phyloP scores from a whole-genome alignment of 176 grass and related monocot species.

The Puccinellia tenuiflora region DNA sequence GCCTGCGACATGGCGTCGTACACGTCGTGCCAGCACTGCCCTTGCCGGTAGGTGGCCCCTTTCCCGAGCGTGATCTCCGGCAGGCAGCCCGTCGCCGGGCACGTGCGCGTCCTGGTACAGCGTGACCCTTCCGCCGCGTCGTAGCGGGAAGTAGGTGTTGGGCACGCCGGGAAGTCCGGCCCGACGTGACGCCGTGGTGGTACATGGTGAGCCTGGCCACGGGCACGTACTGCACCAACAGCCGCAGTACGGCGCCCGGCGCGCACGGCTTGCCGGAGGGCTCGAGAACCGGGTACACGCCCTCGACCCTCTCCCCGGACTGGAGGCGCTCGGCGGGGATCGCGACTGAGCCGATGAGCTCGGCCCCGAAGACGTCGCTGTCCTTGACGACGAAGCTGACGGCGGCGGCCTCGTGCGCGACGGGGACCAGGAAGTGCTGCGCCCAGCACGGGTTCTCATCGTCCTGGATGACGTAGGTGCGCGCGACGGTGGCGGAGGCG shows the following conservation, averaged over 20 bases:
- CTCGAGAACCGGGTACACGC: slow-evolving; percentile 46
- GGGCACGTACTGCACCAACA: slow-evolving; percentile 67
- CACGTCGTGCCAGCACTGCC: slow-evolving; percentile 78
- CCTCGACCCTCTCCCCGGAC: slow-evolving; percentile 44
- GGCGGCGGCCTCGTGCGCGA: slow-evolving; percentile 52
- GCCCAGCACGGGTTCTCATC: no score
- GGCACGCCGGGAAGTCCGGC: slow-evolving; percentile 59
- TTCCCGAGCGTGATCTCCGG: slow-evolving; percentile 50
- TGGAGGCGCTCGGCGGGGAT: slow-evolving; percentile 39
- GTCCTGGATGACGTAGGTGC: no score
- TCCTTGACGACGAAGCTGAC: slow-evolving; percentile 77
- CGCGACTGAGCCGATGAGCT: slow-evolving; percentile 65
- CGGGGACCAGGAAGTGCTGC: slow-evolving; percentile 69
- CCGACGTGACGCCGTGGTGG: slow-evolving; percentile 53
- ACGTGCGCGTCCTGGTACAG: slow-evolving; percentile 93
- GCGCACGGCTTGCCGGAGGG: slow-evolving; percentile 51
- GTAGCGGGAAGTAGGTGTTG: slow-evolving; percentile 74
- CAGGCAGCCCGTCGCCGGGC: slow-evolving; percentile 43
- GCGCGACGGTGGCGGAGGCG: no score
- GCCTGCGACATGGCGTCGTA: slow-evolving; percentile 71
- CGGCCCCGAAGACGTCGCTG: slow-evolving; percentile 58
- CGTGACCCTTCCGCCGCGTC: slow-evolving; percentile 59
- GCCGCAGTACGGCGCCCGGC: slow-evolving; percentile 35
- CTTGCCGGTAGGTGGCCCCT: slow-evolving; percentile 39
- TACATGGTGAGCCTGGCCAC: slow-evolving; percentile 68